Conservation (phyloP, 805 yeast species). For the Debaryomyces hansenii region DNA sequence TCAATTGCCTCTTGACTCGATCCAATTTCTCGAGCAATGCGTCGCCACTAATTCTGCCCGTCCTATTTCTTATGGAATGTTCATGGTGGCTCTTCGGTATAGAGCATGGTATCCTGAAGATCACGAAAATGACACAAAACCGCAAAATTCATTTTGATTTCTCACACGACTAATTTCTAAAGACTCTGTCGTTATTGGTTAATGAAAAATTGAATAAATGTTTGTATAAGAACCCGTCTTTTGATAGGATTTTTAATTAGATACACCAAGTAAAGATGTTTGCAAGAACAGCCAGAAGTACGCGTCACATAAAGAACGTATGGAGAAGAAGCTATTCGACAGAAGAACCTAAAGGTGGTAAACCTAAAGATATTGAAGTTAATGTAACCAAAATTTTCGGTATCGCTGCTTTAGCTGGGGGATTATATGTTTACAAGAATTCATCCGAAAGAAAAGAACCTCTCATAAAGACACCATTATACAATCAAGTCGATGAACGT, state of each 20-base stretch:
- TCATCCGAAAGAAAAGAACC: slow-evolving; percentile 34
- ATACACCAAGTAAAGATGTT: slow-evolving; percentile 6
- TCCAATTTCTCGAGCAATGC: no score
- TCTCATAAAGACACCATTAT: slow-evolving; percentile 35
- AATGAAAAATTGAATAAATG: background rate
- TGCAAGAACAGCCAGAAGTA: slow-evolving; percentile 10
- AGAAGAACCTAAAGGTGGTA: background rate
- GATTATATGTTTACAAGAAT: slow-evolving; percentile 32
- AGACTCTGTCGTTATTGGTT: slow-evolving; percentile 2
- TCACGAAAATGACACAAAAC: background rate
- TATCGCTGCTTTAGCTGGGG: slow-evolving; percentile 40
- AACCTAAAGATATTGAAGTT: slow-evolving; percentile 31
- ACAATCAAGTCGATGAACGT: slow-evolving; percentile 34
- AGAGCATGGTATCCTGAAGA: no score
- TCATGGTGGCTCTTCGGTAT: no score
- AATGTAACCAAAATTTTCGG: slow-evolving; percentile 43
- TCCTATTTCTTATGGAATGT: no score
- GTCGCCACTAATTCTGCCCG: no score
- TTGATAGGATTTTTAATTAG: background rate
- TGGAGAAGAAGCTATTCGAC: slow-evolving; percentile 1
- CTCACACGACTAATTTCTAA: background rate
- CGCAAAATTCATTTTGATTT: background rate
- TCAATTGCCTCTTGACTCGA: no score
- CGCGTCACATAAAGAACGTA: slow-evolving; percentile 5
- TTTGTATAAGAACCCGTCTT: background rate